phyloP scores from a whole-genome alignment of 352 stramenopile genomes.

The Globisporangium barbulae region DNA sequence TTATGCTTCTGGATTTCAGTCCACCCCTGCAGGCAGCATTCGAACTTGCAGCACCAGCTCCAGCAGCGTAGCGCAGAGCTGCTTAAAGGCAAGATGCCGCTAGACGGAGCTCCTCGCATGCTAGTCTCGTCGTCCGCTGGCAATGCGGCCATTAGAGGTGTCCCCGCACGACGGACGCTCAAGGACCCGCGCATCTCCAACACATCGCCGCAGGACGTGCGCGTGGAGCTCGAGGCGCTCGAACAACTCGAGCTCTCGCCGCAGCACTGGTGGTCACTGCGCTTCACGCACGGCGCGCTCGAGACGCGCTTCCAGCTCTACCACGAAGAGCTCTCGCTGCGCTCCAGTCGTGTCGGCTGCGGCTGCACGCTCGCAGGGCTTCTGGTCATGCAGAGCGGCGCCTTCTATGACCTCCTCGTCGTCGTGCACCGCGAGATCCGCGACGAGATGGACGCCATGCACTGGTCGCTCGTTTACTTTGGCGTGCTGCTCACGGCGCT shows the following conservation, averaged over 20 bases:
- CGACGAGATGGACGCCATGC: conserved; percentile 18
- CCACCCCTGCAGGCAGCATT: too few relatives aligned
- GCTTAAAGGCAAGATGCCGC: not conserved
- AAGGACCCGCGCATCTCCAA: conserved; percentile 45
- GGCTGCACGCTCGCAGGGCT: conserved; percentile 29
- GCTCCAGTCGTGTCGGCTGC: conserved; percentile 33
- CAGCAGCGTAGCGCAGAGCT: too few relatives aligned
- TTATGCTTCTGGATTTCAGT: too few relatives aligned
- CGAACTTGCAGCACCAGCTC: too few relatives aligned
- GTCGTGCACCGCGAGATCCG: conserved; percentile 14
- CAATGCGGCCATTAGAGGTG: conserved; percentile 6
- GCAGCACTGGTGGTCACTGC: conserved; percentile 35
- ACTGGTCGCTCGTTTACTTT: conserved; percentile 29
- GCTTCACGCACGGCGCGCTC: conserved; percentile 40
- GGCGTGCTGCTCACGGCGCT: conserved; percentile 15
- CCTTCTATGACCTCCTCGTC: conserved; percentile 26
- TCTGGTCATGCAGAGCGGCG: conserved; percentile 35
- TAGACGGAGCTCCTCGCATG: conserved; percentile 1
- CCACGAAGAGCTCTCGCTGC: conserved; percentile 47
- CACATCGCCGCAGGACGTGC: conserved; percentile 41
- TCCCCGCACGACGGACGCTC: conserved; percentile 5
- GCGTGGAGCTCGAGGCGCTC: conserved; percentile 45
- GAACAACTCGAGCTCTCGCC: conserved; percentile 38
- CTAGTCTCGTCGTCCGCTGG: not conserved
- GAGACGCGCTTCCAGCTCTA: conserved; percentile 59